Percentiles rank a stretch among this genome's conserved stretches.
Conservation (phyloP, 2,329 filamentous ascomycete genomes). For the Fusarium concolor region DNA sequence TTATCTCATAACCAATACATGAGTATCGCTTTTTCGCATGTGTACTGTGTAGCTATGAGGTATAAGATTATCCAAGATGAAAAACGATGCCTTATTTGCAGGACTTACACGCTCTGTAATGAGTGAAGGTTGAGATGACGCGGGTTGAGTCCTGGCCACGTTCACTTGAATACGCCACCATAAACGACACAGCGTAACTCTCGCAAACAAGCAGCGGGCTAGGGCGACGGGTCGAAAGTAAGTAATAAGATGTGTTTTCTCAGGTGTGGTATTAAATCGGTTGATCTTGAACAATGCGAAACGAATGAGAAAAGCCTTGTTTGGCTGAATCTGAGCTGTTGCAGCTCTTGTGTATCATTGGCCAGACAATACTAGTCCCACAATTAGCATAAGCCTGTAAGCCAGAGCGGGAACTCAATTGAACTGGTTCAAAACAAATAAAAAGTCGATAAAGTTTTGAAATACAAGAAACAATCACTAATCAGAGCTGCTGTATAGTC, state of each 20-base stretch:
- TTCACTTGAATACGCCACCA: not conserved
- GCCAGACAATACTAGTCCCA: not conserved
- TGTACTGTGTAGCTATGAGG: not conserved
- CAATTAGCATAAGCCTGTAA: not conserved
- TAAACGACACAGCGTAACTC: not conserved
- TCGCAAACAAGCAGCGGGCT: rapidly evolving
- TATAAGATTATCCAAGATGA: not conserved
- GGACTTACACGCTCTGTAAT: slow-evolving; percentile 18
- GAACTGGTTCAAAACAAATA: not conserved
- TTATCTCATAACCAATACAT: slow-evolving; percentile 23
- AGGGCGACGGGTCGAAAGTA: not conserved
- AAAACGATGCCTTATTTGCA: not conserved
- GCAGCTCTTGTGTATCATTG: slow-evolving; percentile 2
- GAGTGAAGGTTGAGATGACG: not conserved
- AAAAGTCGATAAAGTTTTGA: not conserved
- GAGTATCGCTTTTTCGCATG: not conserved
- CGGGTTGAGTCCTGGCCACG: not conserved
- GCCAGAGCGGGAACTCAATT: not conserved
- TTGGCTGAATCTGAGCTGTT: slow-evolving; percentile 4
- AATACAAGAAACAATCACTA: not conserved
- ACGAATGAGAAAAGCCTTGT: slow-evolving; percentile 3
- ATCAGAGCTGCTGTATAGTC: not conserved
- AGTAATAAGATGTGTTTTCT: not conserved
- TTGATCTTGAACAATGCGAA: not conserved
- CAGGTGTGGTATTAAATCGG: not conserved